These are phyloP conservation scores for Senna tora DNA, from an alignment of 306 rosid genomes.

Conservation along the genomic window DNA sequence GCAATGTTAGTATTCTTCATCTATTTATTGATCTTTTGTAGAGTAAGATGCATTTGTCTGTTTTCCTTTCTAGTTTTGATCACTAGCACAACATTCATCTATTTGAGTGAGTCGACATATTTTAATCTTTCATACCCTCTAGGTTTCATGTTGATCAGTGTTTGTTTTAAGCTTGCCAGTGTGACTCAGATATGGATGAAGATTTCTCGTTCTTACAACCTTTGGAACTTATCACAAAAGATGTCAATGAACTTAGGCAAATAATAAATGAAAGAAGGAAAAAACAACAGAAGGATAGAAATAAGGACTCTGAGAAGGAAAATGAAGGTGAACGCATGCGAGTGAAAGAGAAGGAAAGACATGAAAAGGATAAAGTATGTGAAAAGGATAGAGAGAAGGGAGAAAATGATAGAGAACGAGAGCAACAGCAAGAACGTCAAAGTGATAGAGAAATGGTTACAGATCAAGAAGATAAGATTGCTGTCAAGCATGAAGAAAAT, in stretches of 20 bases:
- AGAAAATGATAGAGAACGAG: conserved; percentile 66
- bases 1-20: conserved; percentile 72
- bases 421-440: conserved; percentile 43
- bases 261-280: conserved; percentile 73
- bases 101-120: conserved; percentile 17
- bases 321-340: conserved; percentile 65
- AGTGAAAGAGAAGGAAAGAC: conserved; percentile 77
- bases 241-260: conserved; percentile 77
- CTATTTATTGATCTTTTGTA: not conserved
- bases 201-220: conserved; percentile 94
- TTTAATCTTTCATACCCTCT: conserved; percentile 37
- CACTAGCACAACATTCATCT: conserved; percentile 11
- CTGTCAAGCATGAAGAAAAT: conserved; percentile 29
- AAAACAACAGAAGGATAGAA: conserved; percentile 63
- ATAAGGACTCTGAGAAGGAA: conserved; percentile 68
- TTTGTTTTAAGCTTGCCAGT: conserved; percentile 86
- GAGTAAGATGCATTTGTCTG: conserved; percentile 35
- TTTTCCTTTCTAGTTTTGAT: conserved; percentile 31
- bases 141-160: conserved; percentile 59
- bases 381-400: conserved; percentile 68
- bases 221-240: conserved; percentile 90
- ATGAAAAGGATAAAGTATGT: conserved; percentile 58
- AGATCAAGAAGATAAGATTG: conserved; percentile 30
- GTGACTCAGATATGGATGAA: conserved; percentile 87
- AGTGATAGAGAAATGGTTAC: conserved; percentile 23